Percentiles rank a stretch among this genome's conserved stretches.
These are phyloP conservation scores for barley (Hordeum vulgare) DNA, from an alignment of 176 grass and related monocot genomes.

Conservation along the genomic window MorexV3_pseudomolecules_assembly NC_058521.1:457682200-457682699, in stretches of 20 bases:
- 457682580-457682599: not conserved
- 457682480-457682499: not conserved
- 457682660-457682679: not conserved
- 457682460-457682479: not conserved
- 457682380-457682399: not conserved
- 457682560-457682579: not conserved
- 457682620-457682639: not conserved
- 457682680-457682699: not conserved
- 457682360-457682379: not conserved
- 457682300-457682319: not conserved
- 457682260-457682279: not conserved
- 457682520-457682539: not conserved
- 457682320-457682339: not conserved
- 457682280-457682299: not conserved
- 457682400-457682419: not conserved
- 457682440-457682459: not conserved
- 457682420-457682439: not conserved
- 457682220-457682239: not conserved
- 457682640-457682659: not conserved
- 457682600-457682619: not conserved
- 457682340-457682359: not conserved
- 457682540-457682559: not conserved
- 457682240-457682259: not conserved
- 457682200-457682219: slow-evolving; percentile 6
- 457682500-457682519: too few relatives aligned